Evolutionary conservation across 2,329 filamentous ascomycete species (phyloP).

Genomic region (Aureobasidium sp.): DNA sequence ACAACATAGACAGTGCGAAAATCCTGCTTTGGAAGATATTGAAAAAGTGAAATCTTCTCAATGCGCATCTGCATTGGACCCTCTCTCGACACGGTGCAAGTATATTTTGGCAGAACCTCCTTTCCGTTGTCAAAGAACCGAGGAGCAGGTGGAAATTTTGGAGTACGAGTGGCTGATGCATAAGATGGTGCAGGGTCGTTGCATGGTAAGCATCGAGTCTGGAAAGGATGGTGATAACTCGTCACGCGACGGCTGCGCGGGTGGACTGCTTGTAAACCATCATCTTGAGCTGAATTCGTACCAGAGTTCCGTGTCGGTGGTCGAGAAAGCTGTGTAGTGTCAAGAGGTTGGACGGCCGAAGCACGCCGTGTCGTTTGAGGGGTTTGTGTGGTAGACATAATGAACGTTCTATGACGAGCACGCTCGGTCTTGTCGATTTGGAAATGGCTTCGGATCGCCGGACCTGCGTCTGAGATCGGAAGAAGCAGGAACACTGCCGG

Average conservation of each 20-base stretch:
- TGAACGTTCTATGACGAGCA: background rate
- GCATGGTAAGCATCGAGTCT: slow-evolving; percentile 23
- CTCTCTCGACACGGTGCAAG: slow-evolving; percentile 25
- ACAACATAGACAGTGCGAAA: slow-evolving; percentile 46
- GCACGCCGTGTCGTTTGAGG: background rate
- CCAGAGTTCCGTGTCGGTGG: background rate
- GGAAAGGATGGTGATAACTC: slow-evolving; percentile 29
- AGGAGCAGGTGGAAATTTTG: slow-evolving; percentile 13
- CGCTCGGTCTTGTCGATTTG: background rate
- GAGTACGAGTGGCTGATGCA: slow-evolving; percentile 17
- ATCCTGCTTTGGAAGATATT: slow-evolving; percentile 21
- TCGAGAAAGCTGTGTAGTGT: background rate
- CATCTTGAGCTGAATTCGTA: background rate
- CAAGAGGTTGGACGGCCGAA: background rate
- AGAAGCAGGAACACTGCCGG: background rate
- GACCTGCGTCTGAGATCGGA: background rate
- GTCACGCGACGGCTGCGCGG: slow-evolving; percentile 11
- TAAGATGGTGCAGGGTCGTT: slow-evolving; percentile 27
- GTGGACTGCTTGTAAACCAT: background rate
- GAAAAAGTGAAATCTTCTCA: slow-evolving; percentile 26
- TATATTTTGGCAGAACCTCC: slow-evolving; percentile 26
- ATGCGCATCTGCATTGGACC: slow-evolving; percentile 25
- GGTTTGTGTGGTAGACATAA: background rate
- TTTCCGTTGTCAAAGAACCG: slow-evolving; percentile 15
- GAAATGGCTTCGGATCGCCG: background rate